Conservation (phyloP, 1,284 basidiomycete genomes). For the Mycosarcoma maydis region DNA sequence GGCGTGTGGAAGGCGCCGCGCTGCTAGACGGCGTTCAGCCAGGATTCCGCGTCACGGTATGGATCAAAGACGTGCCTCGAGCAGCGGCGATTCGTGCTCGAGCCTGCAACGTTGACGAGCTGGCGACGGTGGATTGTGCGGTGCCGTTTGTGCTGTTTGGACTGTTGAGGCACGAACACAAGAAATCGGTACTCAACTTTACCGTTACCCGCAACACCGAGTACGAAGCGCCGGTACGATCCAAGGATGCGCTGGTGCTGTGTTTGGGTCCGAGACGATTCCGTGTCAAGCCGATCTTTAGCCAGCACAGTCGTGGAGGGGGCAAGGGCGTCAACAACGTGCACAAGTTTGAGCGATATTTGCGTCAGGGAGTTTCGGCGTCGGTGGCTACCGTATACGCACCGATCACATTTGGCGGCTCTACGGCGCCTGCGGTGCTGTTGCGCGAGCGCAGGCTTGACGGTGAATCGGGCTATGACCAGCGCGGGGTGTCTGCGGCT, state of each 20-base stretch:
- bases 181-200: slow-evolving; percentile 91
- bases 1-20: slow-evolving; percentile 72
- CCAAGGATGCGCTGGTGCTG: slow-evolving; percentile 91
- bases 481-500: slow-evolving; percentile 56
- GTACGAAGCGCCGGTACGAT: slow-evolving; percentile 84
- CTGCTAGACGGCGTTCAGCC: slow-evolving; percentile 56
- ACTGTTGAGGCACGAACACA: slow-evolving; percentile 93
- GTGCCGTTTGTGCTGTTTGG: slow-evolving; percentile 81
- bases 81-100: slow-evolving; percentile 54
- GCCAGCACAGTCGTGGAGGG: slow-evolving; percentile 80
- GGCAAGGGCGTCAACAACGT: slow-evolving; percentile 93
- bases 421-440: slow-evolving; percentile 59
- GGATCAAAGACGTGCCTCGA: slow-evolving; percentile 54
- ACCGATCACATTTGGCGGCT: slow-evolving; percentile 84
- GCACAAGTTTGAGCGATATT: slow-evolving; percentile 94
- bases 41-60: slow-evolving; percentile 46
- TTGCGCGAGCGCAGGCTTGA: slow-evolving; percentile 42
- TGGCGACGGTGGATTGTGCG: slow-evolving; percentile 37
- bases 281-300: slow-evolving; percentile 85
- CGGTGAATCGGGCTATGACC: slow-evolving; percentile 61
- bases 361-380: slow-evolving; percentile 77
- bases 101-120: slow-evolving; percentile 4
- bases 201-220: slow-evolving; percentile 95
- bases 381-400: slow-evolving; percentile 81
- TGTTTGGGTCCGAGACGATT: slow-evolving; percentile 89